Evolutionary conservation across 2,329 filamentous ascomycete genomes (phyloP).

Genomic region (Epichloe scottii): DNA sequence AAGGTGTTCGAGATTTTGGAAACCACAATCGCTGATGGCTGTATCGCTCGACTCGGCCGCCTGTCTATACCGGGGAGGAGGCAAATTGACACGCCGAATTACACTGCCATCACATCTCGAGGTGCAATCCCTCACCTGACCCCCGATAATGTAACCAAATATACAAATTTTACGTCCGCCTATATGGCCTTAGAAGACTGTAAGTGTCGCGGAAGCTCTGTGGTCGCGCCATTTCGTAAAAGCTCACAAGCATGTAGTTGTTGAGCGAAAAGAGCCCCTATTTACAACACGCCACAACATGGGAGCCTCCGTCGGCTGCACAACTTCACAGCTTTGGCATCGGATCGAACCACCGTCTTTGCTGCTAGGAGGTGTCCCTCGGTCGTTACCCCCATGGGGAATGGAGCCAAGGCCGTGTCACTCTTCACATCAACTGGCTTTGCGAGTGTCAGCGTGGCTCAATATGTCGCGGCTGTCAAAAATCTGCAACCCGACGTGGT

Average conservation of each 20-base stretch:
- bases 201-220: constrained; percentile 31
- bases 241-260: constrained; percentile 27
- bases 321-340: constrained; percentile 61
- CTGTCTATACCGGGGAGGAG: constrained; percentile 50
- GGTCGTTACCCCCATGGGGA: constrained; percentile 56
- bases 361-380: constrained; percentile 68
- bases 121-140: constrained; percentile 80
- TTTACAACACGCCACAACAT: constrained; percentile 28
- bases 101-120: constrained; percentile 67
- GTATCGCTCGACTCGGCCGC: constrained; percentile 52
- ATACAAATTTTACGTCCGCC: constrained; percentile 53
- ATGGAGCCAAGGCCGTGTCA: constrained; percentile 58
- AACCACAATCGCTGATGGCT: constrained; percentile 23
- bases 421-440: constrained; percentile 84
- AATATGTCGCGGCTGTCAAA: constrained; percentile 54
- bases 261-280: constrained; percentile 41
- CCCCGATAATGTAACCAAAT: constrained; percentile 62
- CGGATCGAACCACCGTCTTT: constrained; percentile 55
- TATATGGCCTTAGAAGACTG: constrained; percentile 90
- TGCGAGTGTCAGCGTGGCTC: constrained; percentile 51
- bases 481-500: constrained; percentile 69
- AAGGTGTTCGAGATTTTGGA: constrained; percentile 35
- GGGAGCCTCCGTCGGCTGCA: constrained; percentile 46
- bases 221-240: background rate
- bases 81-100: constrained; percentile 71